Percentiles rank a stretch among this genome's conserved stretches.
These are phyloP conservation scores for Solanum hybrid DNA, from an alignment of 305 asterid species.

Conservation along the genomic window DNA sequence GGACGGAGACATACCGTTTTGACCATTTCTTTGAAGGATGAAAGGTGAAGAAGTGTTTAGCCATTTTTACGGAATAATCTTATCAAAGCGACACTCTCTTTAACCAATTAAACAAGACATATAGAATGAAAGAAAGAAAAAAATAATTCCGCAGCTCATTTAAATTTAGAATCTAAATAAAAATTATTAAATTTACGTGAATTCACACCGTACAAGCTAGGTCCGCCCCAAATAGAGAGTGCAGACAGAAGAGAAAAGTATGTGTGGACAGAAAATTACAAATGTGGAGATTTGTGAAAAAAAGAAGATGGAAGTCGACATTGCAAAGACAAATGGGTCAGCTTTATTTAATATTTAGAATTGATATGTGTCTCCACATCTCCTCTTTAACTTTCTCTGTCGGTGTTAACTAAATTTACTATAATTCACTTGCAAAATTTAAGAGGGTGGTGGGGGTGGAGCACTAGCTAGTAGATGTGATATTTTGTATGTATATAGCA, in stretches of 20 bases:
- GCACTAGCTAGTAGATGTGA: neutral
- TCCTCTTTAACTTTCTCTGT: neutral
- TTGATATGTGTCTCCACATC: neutral
- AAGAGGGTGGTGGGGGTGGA: neutral
- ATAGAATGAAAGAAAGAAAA: too few relatives aligned
- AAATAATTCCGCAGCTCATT: accelerated
- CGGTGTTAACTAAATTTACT: neutral
- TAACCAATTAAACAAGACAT: neutral
- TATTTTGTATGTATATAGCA: neutral
- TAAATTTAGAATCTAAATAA: neutral
- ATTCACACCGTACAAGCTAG: neutral
- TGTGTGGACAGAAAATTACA: neutral
- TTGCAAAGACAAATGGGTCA: neutral
- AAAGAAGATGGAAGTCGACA: neutral
- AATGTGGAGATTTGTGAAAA: neutral
- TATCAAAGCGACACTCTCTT: neutral
- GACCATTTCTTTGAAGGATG: neutral
- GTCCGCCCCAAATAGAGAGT: neutral
- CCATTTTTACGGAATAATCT: accelerated
- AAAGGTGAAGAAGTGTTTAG: neutral
- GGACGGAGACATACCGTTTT: too few relatives aligned
- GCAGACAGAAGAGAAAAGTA: neutral
- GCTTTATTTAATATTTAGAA: neutral
- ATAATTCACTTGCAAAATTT: neutral
- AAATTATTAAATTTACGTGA: neutral